These are phyloP conservation scores for Penicillium sp. DNA, from an alignment of 2,329 filamentous ascomycete species.

Conservation along the genomic window DNA sequence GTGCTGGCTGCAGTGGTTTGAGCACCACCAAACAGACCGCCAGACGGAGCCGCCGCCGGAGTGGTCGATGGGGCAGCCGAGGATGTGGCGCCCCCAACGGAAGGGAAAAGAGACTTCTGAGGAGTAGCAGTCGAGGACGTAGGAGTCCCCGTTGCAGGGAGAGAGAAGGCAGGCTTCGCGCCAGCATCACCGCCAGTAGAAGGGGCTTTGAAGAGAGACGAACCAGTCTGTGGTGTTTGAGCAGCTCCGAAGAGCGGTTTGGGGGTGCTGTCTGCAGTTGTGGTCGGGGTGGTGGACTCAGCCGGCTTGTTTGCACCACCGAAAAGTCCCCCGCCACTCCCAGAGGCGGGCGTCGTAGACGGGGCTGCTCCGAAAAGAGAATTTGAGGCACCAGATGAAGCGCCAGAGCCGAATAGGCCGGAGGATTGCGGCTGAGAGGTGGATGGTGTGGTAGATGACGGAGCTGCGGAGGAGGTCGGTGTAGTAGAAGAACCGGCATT, in stretches of 20 bases:
- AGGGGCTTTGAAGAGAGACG: constrained; percentile 28
- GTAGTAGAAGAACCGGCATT: constrained; percentile 25
- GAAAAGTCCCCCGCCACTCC: constrained; percentile 26
- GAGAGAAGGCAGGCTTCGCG: constrained; percentile 23
- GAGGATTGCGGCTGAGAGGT: constrained; percentile 29
- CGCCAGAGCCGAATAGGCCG: constrained; percentile 26
- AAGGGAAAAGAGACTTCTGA: constrained; percentile 33
- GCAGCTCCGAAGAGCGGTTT: constrained; percentile 29
- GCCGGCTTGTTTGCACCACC: constrained; percentile 30
- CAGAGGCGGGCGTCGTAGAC: constrained; percentile 15
- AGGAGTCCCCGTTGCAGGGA: constrained; percentile 23
- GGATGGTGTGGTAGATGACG: constrained; percentile 26
- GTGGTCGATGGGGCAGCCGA: constrained; percentile 30
- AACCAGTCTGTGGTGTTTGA: constrained; percentile 14
- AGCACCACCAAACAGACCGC: constrained; percentile 29
- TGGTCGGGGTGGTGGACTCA: constrained; percentile 25
- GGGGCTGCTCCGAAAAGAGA: constrained; percentile 24
- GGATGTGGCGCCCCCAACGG: constrained; percentile 26
- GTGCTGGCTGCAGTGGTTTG: constrained; percentile 28
- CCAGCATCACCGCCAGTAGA: constrained; percentile 23
- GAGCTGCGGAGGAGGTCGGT: constrained; percentile 17
- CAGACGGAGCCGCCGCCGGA: constrained; percentile 27
- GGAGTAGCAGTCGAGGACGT: constrained; percentile 30
- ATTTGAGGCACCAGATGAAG: constrained; percentile 24
- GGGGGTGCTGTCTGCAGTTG: constrained; percentile 21